phyloP scores from a whole-genome alignment of 1,284 basidiomycete genomes.

The Amylostereum areolatum region DNA sequence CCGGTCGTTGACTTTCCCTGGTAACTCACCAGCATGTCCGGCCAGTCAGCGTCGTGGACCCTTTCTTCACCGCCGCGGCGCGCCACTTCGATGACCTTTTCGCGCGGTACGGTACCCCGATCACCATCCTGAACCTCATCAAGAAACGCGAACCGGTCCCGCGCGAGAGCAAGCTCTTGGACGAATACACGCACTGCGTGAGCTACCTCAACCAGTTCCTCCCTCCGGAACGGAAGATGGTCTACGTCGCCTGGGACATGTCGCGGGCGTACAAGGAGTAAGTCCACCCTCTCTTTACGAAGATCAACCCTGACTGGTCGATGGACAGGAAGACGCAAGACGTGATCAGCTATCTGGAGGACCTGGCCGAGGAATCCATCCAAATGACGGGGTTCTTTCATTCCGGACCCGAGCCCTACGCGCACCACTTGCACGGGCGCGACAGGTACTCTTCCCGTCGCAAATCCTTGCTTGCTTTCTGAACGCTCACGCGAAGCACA shows the following conservation, averaged over 20 bases:
- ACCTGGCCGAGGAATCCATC: constrained; percentile 92
- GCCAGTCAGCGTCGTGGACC: constrained; percentile 89
- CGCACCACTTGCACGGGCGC: constrained; percentile 53
- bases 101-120: constrained; percentile 83
- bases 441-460: constrained; percentile 28
- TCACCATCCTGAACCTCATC: constrained; percentile 95
- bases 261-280: constrained; percentile 85
- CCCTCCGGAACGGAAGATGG: constrained; percentile 80
- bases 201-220: constrained; percentile 95
- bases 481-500: background rate
- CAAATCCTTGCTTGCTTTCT: background rate
- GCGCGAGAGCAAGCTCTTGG: constrained; percentile 89
- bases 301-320: constrained; percentile 3
- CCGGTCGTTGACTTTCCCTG: background rate
- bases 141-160: constrained; percentile 79
- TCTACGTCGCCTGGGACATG: constrained; percentile 97
- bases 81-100: constrained; percentile 94
- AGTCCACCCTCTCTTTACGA: constrained; percentile 12
- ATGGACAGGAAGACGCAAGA: constrained; percentile 81
- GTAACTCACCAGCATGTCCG: background rate
- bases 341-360: constrained; percentile 93
- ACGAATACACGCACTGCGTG: constrained; percentile 91
- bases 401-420: constrained; percentile 72
- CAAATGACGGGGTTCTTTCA: constrained; percentile 95
- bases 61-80: constrained; percentile 91